These are phyloP conservation scores for Phialophora tarda DNA, from an alignment of 2,329 filamentous ascomycete species.

Conservation along the genomic window DNA sequence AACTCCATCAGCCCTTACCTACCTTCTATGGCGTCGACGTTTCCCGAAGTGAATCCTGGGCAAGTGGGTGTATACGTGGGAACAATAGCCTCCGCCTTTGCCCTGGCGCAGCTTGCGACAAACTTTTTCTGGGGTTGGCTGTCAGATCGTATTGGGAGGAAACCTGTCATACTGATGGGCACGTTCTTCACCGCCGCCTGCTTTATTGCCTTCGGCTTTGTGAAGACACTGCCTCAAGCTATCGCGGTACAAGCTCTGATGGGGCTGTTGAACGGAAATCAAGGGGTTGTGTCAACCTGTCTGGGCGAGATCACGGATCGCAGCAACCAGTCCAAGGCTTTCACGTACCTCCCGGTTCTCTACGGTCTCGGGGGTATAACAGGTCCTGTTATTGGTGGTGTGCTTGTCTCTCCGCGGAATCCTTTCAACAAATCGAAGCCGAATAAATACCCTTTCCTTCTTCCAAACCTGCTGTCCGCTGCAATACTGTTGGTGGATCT, in stretches of 20 bases:
- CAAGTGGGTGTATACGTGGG: constrained; percentile 88
- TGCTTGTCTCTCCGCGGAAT: constrained; percentile 71
- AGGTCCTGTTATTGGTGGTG: constrained; percentile 85
- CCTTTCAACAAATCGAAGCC: constrained; percentile 58
- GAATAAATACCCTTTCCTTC: constrained; percentile 77
- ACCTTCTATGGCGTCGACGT: constrained; percentile 85
- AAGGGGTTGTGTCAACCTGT: constrained; percentile 90
- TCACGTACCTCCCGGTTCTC: constrained; percentile 93
- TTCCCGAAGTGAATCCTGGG: constrained; percentile 74
- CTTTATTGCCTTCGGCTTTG: constrained; percentile 87
- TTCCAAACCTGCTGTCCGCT: constrained; percentile 81
- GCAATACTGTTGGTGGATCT: constrained; percentile 74
- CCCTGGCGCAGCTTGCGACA: constrained; percentile 86
- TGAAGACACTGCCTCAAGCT: constrained; percentile 79
- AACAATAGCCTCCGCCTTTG: constrained; percentile 86
- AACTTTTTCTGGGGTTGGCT: constrained; percentile 92
- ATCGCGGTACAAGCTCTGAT: constrained; percentile 85
- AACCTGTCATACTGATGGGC: constrained; percentile 80
- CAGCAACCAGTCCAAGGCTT: constrained; percentile 90
- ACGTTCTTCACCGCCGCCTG: constrained; percentile 81
- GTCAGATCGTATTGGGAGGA: constrained; percentile 77
- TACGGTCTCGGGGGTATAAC: constrained; percentile 94
- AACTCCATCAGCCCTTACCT: constrained; percentile 97
- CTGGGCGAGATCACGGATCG: constrained; percentile 93
- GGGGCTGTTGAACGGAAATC: constrained; percentile 94